phyloP scores from a whole-genome alignment of 176 grass and related monocot species.

The Oryza glaberrima region DNA sequence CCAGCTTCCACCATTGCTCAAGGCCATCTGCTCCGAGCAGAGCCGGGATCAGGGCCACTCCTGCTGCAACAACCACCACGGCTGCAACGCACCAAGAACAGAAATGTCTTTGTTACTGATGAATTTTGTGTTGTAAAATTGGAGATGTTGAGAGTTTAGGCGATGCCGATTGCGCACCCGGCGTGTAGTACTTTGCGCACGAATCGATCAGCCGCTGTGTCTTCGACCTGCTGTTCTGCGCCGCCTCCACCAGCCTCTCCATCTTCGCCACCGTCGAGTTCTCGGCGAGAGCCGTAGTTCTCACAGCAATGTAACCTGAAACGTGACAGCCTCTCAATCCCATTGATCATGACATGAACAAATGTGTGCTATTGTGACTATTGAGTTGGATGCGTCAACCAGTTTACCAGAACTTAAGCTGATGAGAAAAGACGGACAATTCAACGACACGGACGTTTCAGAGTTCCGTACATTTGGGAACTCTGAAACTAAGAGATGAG shows the following conservation, averaged over 20 bases:
- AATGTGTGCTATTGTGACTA: background rate
- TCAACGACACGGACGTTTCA: no score
- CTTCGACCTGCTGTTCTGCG: slow-evolving; percentile 63
- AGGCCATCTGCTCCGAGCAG: slow-evolving; percentile 33
- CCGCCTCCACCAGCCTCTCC: slow-evolving; percentile 73
- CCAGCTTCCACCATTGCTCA: slow-evolving; percentile 50
- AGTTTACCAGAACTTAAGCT: no score
- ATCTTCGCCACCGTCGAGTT: slow-evolving; percentile 82
- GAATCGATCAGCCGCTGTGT: slow-evolving; percentile 74
- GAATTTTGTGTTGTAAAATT: background rate
- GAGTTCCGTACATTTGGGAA: no score
- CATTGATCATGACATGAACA: background rate
- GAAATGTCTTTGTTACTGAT: background rate
- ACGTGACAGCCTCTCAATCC: background rate
- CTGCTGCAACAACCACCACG: slow-evolving; percentile 51
- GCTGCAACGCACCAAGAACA: slow-evolving; percentile 34
- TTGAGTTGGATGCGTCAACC: background rate
- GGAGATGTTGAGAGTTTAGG: background rate
- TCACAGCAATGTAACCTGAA: slow-evolving; percentile 68
- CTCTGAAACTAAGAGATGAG: background rate
- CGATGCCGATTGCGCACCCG: slow-evolving; percentile 31
- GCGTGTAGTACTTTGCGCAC: slow-evolving; percentile 77
- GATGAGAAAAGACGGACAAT: no score
- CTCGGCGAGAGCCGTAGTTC: slow-evolving; percentile 56
- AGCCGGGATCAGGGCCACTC: slow-evolving; percentile 47